phyloP scores from a whole-genome alignment of 805 yeast genomes.

The Teunomyces panamensis region DNA sequence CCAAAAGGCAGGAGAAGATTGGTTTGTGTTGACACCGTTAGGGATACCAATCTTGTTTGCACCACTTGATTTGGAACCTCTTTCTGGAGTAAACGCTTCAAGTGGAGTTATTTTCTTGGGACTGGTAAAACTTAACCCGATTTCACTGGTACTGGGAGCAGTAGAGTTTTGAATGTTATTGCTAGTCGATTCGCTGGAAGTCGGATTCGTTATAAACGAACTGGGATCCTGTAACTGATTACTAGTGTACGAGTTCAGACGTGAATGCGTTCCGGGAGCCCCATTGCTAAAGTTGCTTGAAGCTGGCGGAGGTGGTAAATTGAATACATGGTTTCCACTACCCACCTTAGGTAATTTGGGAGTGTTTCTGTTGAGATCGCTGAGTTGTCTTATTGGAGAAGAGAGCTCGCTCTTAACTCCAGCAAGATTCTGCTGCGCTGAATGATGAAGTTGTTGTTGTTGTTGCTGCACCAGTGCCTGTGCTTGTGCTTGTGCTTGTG shows the following conservation, averaged over 20 bases:
- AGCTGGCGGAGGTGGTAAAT: constrained; percentile 34
- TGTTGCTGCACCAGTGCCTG: constrained; percentile 5
- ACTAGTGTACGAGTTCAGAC: constrained; percentile 26
- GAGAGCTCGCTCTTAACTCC: constrained; percentile 41
- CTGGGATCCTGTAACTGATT: constrained; percentile 6
- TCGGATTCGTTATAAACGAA: constrained; percentile 10
- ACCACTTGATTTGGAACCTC: constrained; percentile 31
- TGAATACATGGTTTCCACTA: constrained; percentile 22
- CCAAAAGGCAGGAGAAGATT: constrained; percentile 90
- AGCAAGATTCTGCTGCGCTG: constrained; percentile 9
- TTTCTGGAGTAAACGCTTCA: constrained; percentile 45
- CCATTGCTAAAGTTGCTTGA: constrained; percentile 12
- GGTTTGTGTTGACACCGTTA: constrained; percentile 38
- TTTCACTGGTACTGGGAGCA: constrained; percentile 30
- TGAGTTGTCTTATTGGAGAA: constrained; percentile 29
- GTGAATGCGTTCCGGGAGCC: constrained; percentile 22
- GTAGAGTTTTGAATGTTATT: constrained; percentile 15
- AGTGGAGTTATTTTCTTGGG: constrained; percentile 42
- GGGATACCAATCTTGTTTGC: constrained; percentile 19
- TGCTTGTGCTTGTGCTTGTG: constrained; percentile 10
- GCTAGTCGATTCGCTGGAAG: constrained; percentile 12
- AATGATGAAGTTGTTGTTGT: constrained; percentile 8
- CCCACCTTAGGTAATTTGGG: constrained; percentile 33
- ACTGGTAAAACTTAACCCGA: constrained; percentile 37
- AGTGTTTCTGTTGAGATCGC: constrained; percentile 20